These are phyloP conservation scores for Debaryomyces coudertii DNA, from an alignment of 1,139 yeast genomes.

Conservation along the genomic window DNA sequence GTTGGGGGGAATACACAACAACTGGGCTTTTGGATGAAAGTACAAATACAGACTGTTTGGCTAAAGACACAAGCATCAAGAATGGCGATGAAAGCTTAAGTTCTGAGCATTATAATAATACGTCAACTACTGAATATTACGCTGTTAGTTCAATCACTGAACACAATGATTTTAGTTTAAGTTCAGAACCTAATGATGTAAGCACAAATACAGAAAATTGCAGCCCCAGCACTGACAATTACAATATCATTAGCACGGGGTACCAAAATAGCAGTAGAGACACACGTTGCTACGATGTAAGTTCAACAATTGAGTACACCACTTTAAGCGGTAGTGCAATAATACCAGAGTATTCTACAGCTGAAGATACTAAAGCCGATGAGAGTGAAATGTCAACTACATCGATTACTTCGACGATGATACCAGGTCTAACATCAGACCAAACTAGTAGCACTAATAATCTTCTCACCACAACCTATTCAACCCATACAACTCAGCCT, in stretches of 20 bases:
- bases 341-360: neutral
- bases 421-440: neutral
- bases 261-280: no score
- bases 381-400: neutral
- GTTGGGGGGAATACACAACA: no score
- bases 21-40: no score
- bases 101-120: neutral
- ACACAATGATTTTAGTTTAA: neutral
- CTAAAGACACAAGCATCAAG: no score
- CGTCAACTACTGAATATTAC: neutral
- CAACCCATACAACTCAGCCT: neutral
- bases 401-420: neutral
- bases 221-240: neutral
- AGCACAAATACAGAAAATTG: neutral
- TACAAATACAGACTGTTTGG: no score
- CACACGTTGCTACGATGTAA: no score
- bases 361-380: neutral
- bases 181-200: neutral
- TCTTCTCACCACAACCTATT: neutral
- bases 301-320: no score
- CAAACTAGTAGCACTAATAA: no score
- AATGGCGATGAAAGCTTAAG: no score
- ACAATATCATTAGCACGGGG: no score
- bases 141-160: neutral
- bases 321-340: no score